Evolutionary conservation across 2,329 filamentous ascomycete genomes (phyloP), one percentile per base, ranked within the genome.

Genomic region (Aspergillus brunneoviolaceus): DNA sequence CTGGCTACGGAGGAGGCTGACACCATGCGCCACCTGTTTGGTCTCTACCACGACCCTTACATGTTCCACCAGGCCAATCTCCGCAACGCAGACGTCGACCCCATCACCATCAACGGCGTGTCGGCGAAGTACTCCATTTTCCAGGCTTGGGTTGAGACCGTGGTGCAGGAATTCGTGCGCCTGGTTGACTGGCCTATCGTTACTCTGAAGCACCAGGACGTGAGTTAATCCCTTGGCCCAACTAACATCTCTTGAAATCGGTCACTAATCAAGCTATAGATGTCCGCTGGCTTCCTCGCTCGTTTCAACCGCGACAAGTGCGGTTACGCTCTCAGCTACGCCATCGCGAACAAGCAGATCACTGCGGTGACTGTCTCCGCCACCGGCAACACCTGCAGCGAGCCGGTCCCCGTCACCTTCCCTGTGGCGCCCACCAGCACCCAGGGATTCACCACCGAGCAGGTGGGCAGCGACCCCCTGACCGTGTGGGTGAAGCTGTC

Each of bases 11-110:
- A 85, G 55, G 79, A 79, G 54, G 70, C 75, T 4, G 83, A 82
- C 51, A 86, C 84, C 53, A 81, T 82, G 33, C 80, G 84, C 35
- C 82, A 87, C 66, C 74, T 87, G 23, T 78, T 87, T 42, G 81
- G 79, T 12, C 77, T 88, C 5, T 80, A 82, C 62, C 81, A 80
- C 63, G 84, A 85, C 53, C 75, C 79, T 29, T 86, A 82, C 76
- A 87, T 87, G 84, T 86, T 88, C 77, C 86, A 88, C 71, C 85
- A 88, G 74, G 84, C 84, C 59, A 88, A 88, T 68, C 67, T 85
- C 61, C 81, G 84, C 58, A 80, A 82, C 49, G 74, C 75, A 3
- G 84, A 83, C 56, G 77, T 81, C 55, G 70, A 73, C 2, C 68
- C 72, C 3, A 80, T 81, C 51, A 81, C 78, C 10, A 75, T 86